Percentiles rank a stretch among this genome's conserved stretches.
Evolutionary conservation across 495 filamentous ascomycete species (phyloP).

Genomic region (Penicillium crystallinum): DNA sequence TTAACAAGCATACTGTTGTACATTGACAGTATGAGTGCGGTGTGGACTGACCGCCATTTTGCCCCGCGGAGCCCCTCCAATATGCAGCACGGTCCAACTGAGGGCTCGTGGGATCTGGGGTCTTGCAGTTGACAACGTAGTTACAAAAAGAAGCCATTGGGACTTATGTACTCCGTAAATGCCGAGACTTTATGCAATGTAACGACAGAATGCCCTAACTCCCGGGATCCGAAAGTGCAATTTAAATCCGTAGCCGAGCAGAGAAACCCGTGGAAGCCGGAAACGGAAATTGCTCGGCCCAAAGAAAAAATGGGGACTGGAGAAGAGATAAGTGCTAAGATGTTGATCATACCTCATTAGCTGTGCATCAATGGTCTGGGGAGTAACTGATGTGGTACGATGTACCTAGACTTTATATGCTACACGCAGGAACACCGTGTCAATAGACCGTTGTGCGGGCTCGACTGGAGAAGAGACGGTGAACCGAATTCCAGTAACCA

Average conservation of each 20-base stretch:
- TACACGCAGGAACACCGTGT: background rate
- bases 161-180: no score
- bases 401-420: background rate
- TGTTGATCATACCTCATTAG: background rate
- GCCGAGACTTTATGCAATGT: no score
- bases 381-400: background rate
- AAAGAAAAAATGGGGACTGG: background rate
- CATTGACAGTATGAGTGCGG: no score
- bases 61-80: conserved; percentile 5
- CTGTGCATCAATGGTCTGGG: background rate
- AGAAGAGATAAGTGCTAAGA: background rate
- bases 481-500: background rate
- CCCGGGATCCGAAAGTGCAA: background rate
- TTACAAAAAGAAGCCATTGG: no score
- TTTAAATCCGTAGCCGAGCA: background rate
- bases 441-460: background rate
- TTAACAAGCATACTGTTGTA: no score
- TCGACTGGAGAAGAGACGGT: background rate
- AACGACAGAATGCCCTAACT: background rate
- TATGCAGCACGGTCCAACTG: background rate
- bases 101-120: background rate
- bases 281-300: background rate
- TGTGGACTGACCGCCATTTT: conserved; percentile 2
- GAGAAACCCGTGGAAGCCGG: background rate
- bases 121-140: no score